Conservation (phyloP, 805 yeast genomes). For the Wickerhamomyces silvicola region DNA sequence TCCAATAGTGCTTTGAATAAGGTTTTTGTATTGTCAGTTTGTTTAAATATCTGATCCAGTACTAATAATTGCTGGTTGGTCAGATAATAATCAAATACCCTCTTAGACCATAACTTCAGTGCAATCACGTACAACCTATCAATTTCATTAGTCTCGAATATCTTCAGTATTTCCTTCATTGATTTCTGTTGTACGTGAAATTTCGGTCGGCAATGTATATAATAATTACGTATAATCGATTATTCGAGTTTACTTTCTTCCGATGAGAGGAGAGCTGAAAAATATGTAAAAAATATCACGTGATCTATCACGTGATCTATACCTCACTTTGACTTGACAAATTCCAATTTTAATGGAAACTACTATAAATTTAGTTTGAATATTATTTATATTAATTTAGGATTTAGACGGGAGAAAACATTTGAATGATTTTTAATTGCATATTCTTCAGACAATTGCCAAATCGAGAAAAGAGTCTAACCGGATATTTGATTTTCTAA, state of each 20-base stretch:
- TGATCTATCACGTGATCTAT: not conserved
- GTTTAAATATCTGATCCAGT: slow-evolving; percentile 37
- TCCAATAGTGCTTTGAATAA: slow-evolving; percentile 41
- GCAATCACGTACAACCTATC: slow-evolving; percentile 19
- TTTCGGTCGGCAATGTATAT: not conserved
- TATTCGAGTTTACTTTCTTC: not conserved
- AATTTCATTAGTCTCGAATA: slow-evolving; percentile 23
- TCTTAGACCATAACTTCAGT: slow-evolving; percentile 21
- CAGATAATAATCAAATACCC: slow-evolving; percentile 41
- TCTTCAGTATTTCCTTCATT: slow-evolving; percentile 13
- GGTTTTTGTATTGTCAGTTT: slow-evolving; percentile 19
- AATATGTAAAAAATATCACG: not conserved
- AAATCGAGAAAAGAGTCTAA: too few species aligned
- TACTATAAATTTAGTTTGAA: too few species aligned
- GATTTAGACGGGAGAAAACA: too few species aligned
- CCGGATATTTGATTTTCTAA: too few species aligned
- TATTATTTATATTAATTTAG: too few species aligned
- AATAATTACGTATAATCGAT: not conserved
- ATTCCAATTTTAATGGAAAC: too few species aligned
- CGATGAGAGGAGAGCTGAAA: not conserved
- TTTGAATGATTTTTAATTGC: too few species aligned
- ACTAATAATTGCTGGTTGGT: slow-evolving; percentile 52
- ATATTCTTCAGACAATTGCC: too few species aligned
- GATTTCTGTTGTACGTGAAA: not conserved
- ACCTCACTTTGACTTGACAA: too few species aligned